These are phyloP conservation scores for Trichoderma aggressivum DNA, from an alignment of 2,329 filamentous ascomycete genomes.

Conservation along the genomic window DNA sequence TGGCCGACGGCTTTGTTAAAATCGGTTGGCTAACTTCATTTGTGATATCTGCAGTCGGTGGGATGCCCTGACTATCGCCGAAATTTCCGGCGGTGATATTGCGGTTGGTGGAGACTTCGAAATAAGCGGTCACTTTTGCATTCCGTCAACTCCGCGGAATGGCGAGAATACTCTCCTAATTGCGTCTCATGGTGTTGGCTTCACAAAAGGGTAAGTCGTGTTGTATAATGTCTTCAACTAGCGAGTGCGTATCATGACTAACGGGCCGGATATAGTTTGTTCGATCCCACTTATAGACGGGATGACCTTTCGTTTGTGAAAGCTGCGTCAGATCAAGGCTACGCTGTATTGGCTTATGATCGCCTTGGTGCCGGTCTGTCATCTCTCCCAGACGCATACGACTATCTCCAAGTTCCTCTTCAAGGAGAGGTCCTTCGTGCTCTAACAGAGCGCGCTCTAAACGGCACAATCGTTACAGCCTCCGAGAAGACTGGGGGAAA, in stretches of 20 bases:
- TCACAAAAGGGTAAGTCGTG: background rate
- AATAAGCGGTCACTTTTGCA: background rate
- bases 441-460: background rate
- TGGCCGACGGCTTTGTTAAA: accelerated
- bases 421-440: background rate
- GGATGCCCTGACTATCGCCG: background rate
- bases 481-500: too few species aligned
- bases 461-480: background rate
- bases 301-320: background rate
- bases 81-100: background rate
- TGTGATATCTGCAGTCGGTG: background rate
- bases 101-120: background rate
- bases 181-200: background rate
- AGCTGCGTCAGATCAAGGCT: background rate
- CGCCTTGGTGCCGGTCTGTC: background rate
- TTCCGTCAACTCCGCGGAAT: background rate
- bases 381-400: background rate
- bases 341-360: background rate
- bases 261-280: background rate
- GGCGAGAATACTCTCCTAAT: background rate
- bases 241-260: background rate
- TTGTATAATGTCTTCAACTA: background rate
- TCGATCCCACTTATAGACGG: background rate
- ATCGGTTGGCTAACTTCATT: background rate
- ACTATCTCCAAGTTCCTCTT: background rate